Percentiles rank a stretch among this genome's conserved stretches.
These are phyloP conservation scores for Favolaschia claudopus DNA, from an alignment of 768 basidiomycete genomes.

Conservation along the genomic window DNA sequence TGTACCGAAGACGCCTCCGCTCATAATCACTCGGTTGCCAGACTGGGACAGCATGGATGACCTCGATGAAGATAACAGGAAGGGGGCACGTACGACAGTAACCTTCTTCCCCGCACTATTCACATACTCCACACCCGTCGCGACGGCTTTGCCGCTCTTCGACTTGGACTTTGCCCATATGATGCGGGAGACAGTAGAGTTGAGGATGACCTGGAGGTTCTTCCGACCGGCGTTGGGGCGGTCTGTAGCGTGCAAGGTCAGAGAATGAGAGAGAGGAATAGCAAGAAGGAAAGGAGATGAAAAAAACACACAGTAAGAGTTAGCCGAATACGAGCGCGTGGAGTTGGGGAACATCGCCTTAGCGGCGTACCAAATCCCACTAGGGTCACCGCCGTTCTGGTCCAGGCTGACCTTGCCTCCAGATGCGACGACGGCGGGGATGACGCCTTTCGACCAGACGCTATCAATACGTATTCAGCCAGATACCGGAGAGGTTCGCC, in stretches of 20 bases:
- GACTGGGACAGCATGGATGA: too few relatives aligned
- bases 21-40: conserved; percentile 26
- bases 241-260: too few relatives aligned
- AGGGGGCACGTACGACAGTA: conserved; percentile 1
- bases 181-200: conserved; percentile 3
- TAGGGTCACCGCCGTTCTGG: conserved; percentile 8
- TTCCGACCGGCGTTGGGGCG: conserved; percentile 4
- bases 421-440: conserved; percentile 1
- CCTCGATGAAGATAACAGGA: too few relatives aligned
- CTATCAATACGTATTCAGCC: too few relatives aligned
- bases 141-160: not conserved
- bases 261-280: too few relatives aligned
- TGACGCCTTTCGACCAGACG: conserved; percentile 6
- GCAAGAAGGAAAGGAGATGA: not conserved
- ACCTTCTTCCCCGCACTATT: not conserved
- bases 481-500: too few relatives aligned
- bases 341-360: conserved; percentile 9
- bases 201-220: conserved; percentile 7
- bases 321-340: conserved; percentile 12
- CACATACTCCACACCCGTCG: conserved; percentile 11
- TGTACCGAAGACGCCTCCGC: conserved; percentile 28
- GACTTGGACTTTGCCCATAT: conserved; percentile 5
- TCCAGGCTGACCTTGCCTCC: not conserved
- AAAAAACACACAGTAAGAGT: conserved; percentile 11
- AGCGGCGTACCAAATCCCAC: conserved; percentile 2